Evolutionary conservation across 2,329 filamentous ascomycete genomes (phyloP), one percentile per base, ranked within the genome.

Genomic region (Chaetomium olivaceum): DNA sequence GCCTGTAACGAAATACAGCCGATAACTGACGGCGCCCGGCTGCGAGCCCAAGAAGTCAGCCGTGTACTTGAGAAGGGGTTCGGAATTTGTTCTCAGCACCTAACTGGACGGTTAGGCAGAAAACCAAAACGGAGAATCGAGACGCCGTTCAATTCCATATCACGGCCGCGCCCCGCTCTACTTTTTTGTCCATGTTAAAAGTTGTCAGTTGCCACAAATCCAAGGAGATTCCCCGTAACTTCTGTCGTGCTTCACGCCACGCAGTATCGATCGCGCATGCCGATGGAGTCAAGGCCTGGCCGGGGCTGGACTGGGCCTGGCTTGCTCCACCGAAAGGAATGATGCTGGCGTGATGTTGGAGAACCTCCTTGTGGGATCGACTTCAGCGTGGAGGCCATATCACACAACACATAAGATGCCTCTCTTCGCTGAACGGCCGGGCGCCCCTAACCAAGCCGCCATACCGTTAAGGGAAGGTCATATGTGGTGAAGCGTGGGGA

Each of bases 391-490:
- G 50, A 25, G 46, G 19, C 50, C 21, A 58, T 52, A 61, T n/a
- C 62, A 54, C 50, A 48, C 31, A 51, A 39, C 7, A 9, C 43
- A 51, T 51, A 16, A 8, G 27, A 21, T 50, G n/a, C 33, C 27
- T 31, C 31, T 58, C 54, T 16, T 19, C 46, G n/a, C 29, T 43
- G 23, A 27, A 50, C 33, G 56, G 31, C 58, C 48, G 62, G 50
- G 43, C 43, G 55, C 52, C 57, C 23, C 33, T 56, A 57, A 55
- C 52, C 29, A 51, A 51, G 29, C 25, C 60, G 51, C 67, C 65
- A 70, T 70, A 23, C 68, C 68, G 11, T 54, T 58, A 70, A 65
- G 23, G 68, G 68, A 67, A 70, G 67, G 68, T 67, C 61, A 33
- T 56, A 64, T 50, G 54, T 46, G 31, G 51, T 60, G 51, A 55